These are phyloP conservation scores for Suhomyces prunicola DNA, from an alignment of 805 yeast species.

Conservation along the genomic window DNA sequence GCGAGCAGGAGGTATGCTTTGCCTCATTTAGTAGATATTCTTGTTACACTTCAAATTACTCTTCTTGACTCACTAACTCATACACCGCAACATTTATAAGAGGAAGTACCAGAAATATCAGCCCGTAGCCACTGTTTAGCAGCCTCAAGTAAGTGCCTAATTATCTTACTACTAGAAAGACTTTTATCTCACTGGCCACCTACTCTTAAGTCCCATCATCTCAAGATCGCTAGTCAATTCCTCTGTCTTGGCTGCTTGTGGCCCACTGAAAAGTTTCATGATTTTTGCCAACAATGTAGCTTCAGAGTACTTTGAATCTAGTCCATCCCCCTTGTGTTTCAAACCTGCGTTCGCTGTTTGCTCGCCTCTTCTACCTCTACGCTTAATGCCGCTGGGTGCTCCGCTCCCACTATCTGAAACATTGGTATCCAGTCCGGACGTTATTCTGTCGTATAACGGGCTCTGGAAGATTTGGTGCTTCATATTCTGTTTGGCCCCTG, in stretches of 20 bases:
- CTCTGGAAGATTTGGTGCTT: conserved; percentile 41
- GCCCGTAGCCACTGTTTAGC: too few relatives aligned
- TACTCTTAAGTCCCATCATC: conserved; percentile 32
- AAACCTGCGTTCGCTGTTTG: conserved; percentile 3
- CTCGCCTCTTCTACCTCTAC: conserved; percentile 37
- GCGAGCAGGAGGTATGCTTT: too few relatives aligned
- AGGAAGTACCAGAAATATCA: too few relatives aligned
- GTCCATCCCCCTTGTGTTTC: conserved; percentile 9
- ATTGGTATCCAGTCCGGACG: conserved; percentile 42
- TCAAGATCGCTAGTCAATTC: conserved; percentile 36
- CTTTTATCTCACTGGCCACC: conserved; percentile 27
- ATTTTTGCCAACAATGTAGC: conserved; percentile 39
- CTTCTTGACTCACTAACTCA: too few relatives aligned
- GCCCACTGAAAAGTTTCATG: conserved; percentile 42
- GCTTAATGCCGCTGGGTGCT: conserved; percentile 18
- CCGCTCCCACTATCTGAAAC: conserved; percentile 17
- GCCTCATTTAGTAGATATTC: too few relatives aligned
- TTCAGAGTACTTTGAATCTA: conserved; percentile 27
- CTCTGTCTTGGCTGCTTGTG: conserved; percentile 31
- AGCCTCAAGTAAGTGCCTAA: too few relatives aligned
- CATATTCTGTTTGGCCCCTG: conserved; percentile 15
- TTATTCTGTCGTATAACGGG: conserved; percentile 33
- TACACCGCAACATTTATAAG: too few relatives aligned
- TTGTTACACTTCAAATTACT: too few relatives aligned
- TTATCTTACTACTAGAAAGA: too few relatives aligned